These are phyloP conservation scores for Eucalyptus coolabah DNA, from an alignment of 345 rosid genomes.

Conservation along the genomic window DNA sequence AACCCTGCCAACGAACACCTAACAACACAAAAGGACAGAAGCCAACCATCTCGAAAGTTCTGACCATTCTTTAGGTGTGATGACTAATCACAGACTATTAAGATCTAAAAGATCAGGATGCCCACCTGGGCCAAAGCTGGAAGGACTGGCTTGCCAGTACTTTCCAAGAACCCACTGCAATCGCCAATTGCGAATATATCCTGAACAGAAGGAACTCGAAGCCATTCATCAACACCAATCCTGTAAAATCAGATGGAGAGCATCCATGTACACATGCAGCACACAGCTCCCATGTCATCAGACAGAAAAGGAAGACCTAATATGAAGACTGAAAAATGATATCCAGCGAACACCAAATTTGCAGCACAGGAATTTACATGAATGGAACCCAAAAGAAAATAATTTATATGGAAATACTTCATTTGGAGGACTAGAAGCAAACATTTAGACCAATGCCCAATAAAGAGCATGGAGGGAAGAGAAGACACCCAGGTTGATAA, in stretches of 20 bases:
- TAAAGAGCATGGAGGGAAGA: not conserved
- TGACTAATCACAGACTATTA: not conserved
- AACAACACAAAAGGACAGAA: not conserved
- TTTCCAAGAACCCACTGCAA: conserved; percentile 89
- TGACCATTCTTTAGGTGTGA: not conserved
- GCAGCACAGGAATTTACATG: not conserved
- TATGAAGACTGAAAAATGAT: not conserved
- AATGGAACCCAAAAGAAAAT: not conserved
- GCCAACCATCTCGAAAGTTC: not conserved
- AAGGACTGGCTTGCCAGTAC: conserved; percentile 72
- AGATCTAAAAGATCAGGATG: not conserved
- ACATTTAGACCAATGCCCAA: not conserved
- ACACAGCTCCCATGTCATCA: not conserved
- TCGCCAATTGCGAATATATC: conserved; percentile 92
- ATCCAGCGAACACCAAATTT: not conserved
- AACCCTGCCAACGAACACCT: not conserved
- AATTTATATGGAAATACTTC: not conserved
- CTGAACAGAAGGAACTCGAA: conserved; percentile 65
- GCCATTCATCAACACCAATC: conserved; percentile 85
- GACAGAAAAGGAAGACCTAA: not conserved
- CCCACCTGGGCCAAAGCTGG: conserved; percentile 93
- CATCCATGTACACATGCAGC: not conserved
- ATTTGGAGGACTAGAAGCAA: not conserved
- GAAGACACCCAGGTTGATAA: not conserved
- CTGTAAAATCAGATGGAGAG: conserved; percentile 14